phyloP scores from a whole-genome alignment of 768 basidiomycete genomes.

The Pisolithus sp. region DNA sequence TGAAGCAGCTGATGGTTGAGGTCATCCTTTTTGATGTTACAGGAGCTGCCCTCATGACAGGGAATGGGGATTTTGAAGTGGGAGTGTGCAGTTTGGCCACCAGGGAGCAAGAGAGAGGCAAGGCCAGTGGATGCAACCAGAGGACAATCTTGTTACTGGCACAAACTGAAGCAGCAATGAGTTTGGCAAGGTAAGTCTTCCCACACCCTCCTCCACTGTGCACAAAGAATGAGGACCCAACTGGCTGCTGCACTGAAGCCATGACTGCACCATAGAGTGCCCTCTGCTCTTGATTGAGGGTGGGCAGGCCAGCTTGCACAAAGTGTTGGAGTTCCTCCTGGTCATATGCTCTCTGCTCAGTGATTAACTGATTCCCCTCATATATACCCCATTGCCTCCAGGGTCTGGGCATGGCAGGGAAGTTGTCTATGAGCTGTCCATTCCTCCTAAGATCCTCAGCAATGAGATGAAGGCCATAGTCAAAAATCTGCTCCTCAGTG shows the following conservation, averaged over 20 bases:
- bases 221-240: slow-evolving; percentile 29
- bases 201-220: slow-evolving; percentile 39
- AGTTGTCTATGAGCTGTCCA: not conserved
- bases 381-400: slow-evolving; percentile 11
- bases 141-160: slow-evolving; percentile 30
- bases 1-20: slow-evolving; percentile 29
- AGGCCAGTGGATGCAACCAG: slow-evolving; percentile 47
- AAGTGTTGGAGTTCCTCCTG: slow-evolving; percentile 3
- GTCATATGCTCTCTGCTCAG: slow-evolving; percentile 5
- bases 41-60: slow-evolving; percentile 22
- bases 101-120: slow-evolving; percentile 36
- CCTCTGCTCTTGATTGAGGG: slow-evolving; percentile 28
- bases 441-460: no score
- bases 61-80: slow-evolving; percentile 42
- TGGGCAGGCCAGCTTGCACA: slow-evolving; percentile 4
- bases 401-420: not conserved
- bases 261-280: slow-evolving; percentile 25
- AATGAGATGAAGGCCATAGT: no score
- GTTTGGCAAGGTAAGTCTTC: slow-evolving; percentile 40
- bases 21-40: slow-evolving; percentile 29
- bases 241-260: slow-evolving; percentile 13
- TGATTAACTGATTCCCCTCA: slow-evolving; percentile 14
- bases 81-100: slow-evolving; percentile 42
- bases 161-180: slow-evolving; percentile 25
- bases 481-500: no score